Evolutionary conservation across 768 basidiomycete genomes (phyloP).

Genomic region (Clitopilus hobsonii): DNA sequence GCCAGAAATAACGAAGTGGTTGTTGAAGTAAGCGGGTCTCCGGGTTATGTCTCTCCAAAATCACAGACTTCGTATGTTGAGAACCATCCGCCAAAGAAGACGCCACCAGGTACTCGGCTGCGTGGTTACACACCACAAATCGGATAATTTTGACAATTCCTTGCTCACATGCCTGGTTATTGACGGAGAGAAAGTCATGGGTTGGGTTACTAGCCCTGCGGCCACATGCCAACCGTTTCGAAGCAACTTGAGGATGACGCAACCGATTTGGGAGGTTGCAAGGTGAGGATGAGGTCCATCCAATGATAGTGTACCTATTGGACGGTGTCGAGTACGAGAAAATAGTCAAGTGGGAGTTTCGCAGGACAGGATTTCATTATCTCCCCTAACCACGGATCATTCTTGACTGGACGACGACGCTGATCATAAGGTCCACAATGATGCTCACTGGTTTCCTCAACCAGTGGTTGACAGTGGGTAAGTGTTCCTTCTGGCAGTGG

Average conservation of each 20-base stretch:
- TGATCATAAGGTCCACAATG: too few relatives aligned
- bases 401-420: too few relatives aligned
- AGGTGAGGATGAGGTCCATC: not conserved
- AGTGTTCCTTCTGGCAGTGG: too few relatives aligned
- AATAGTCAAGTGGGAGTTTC: too few relatives aligned
- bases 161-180: not conserved
- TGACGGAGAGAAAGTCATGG: not conserved
- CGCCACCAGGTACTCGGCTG: not conserved
- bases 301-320: too few relatives aligned
- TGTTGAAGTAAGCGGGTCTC: not conserved
- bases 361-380: too few relatives aligned
- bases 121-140: not conserved
- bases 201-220: not conserved
- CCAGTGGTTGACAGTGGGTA: too few relatives aligned
- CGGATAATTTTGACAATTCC: not conserved
- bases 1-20: not conserved
- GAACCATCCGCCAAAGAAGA: not conserved
- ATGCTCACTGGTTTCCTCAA: too few relatives aligned
- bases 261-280: not conserved
- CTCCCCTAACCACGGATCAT: too few relatives aligned
- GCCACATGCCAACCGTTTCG: not conserved
- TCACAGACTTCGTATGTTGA: not conserved
- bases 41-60: not conserved
- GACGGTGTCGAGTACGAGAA: too few relatives aligned
- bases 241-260: not conserved